These are phyloP conservation scores for Nigrospora oryzae DNA, from an alignment of 2,329 filamentous ascomycete species.

Conservation along the genomic window DNA sequence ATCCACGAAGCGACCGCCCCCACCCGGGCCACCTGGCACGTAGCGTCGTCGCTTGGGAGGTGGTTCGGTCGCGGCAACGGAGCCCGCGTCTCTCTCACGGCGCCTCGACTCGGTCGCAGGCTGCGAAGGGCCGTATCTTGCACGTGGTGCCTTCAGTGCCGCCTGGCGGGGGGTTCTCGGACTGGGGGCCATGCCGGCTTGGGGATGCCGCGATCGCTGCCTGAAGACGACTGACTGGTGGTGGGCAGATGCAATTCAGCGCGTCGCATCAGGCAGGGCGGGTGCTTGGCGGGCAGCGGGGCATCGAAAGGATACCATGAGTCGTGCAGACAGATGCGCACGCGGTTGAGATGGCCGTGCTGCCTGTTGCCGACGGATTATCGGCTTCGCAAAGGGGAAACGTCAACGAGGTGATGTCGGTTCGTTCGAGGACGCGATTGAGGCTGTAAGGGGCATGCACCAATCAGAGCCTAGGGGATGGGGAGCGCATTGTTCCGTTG, in stretches of 20 bases:
- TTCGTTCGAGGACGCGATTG: no score
- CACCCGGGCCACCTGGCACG: conserved; percentile 77
- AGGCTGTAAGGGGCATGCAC: no score
- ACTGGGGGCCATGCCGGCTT: conserved; percentile 17
- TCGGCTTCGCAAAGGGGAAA: not conserved
- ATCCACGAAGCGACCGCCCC: conserved; percentile 77
- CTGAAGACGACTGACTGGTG: no score
- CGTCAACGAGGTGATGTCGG: conserved; percentile 2
- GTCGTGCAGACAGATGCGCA: not conserved
- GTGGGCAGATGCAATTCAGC: conserved; percentile 13
- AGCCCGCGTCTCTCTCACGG: conserved; percentile 24
- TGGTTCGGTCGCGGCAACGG: conserved; percentile 42
- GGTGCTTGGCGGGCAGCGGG: conserved; percentile 16
- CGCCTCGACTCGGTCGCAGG: conserved; percentile 9
- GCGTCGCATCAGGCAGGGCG: conserved; percentile 22
- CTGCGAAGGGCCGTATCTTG: conserved; percentile 10
- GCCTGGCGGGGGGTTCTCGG: conserved; percentile 20
- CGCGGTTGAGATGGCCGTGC: not conserved
- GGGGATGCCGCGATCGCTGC: not conserved
- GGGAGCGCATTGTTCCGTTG: no score
- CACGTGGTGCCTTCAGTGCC: conserved; percentile 14
- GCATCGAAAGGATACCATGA: conserved; percentile 18
- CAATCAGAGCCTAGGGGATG: no score
- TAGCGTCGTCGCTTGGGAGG: conserved; percentile 68
- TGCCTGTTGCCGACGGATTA: not conserved